Percentiles rank a stretch among this genome's conserved stretches.
phyloP scores from a whole-genome alignment of 805 yeast genomes.

The Candida incommunis region DNA sequence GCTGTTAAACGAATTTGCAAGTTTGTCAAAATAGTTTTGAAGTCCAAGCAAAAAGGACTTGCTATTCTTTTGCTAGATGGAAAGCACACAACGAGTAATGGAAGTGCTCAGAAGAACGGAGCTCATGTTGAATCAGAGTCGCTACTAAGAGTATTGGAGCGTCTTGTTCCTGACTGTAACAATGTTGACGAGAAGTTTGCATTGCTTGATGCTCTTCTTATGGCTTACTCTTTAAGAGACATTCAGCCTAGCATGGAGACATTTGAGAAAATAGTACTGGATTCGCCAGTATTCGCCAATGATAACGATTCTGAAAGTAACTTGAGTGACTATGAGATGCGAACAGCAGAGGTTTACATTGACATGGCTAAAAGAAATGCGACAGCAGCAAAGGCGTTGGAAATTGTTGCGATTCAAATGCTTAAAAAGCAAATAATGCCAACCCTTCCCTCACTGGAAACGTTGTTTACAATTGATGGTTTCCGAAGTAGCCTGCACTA shows the following conservation, averaged over 20 bases:
- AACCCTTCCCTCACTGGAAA: not conserved
- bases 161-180: not conserved
- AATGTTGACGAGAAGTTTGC: not conserved
- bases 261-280: conserved; percentile 1
- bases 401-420: conserved; percentile 1
- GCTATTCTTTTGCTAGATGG: conserved; percentile 48
- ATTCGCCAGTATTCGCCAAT: not conserved
- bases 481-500: not conserved
- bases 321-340: not conserved
- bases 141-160: conserved; percentile 38
- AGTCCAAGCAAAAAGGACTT: conserved; percentile 66
- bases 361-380: not conserved
- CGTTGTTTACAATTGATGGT: not conserved
- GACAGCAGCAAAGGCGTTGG: not conserved
- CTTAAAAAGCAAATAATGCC: not conserved
- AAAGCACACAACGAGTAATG: conserved; percentile 7
- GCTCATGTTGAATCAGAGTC: conserved; percentile 22
- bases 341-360: not conserved
- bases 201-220: not conserved
- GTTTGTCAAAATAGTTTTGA: conserved; percentile 54
- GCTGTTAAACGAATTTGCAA: conserved; percentile 24
- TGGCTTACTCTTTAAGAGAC: not conserved
- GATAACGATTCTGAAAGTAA: not conserved
- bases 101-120: conserved; percentile 2
- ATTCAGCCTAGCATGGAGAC: not conserved